phyloP scores from a whole-genome alignment of 345 rosid genomes.

The Sisymbrium altissimum region DNA sequence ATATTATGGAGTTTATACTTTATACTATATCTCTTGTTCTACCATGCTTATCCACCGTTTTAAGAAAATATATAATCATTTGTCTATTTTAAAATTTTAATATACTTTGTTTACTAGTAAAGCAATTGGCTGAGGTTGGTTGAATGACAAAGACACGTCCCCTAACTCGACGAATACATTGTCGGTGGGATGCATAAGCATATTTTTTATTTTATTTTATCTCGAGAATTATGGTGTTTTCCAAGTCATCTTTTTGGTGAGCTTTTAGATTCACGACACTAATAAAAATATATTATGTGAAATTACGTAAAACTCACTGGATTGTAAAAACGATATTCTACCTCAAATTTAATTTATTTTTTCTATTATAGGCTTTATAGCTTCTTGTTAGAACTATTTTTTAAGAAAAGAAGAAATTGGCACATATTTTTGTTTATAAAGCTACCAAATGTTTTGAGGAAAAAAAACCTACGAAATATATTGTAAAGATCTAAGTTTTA shows the following conservation, averaged over 20 bases:
- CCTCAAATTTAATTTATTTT: too few relatives aligned
- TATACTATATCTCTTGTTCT: too few relatives aligned
- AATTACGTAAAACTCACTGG: background rate
- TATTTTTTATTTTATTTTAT: background rate
- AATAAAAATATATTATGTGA: background rate
- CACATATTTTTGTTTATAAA: too few relatives aligned
- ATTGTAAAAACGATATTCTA: background rate
- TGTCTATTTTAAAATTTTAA: background rate
- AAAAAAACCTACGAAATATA: too few relatives aligned
- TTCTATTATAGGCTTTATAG: too few relatives aligned
- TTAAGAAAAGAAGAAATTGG: too few relatives aligned
- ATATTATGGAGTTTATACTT: background rate
- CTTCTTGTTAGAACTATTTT: too few relatives aligned
- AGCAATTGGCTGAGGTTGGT: constrained; percentile 19
- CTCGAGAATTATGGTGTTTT: background rate
- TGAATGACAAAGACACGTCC: constrained; percentile 26
- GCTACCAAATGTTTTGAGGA: too few relatives aligned
- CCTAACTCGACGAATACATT: constrained; percentile 19
- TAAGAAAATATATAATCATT: background rate
- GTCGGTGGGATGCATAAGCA: constrained; percentile 25
- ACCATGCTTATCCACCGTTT: background rate
- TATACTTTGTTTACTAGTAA: constrained; percentile 16
- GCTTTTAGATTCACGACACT: background rate
- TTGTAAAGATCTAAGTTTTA: too few relatives aligned
- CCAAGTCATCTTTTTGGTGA: constrained; percentile 9